phyloP scores from a whole-genome alignment of 805 yeast species.

The Hanseniaspora singularis region DNA sequence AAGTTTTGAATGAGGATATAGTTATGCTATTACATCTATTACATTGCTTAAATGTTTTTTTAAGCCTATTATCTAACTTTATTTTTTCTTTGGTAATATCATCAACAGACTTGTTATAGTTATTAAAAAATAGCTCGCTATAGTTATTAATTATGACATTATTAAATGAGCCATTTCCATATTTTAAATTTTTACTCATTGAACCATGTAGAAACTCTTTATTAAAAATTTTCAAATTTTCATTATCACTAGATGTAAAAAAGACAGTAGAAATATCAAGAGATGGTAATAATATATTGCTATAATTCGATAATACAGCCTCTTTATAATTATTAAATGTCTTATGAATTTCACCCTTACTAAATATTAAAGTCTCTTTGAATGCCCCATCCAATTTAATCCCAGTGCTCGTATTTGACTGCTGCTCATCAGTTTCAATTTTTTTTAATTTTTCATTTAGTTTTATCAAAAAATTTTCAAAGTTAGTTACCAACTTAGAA shows the following conservation, averaged over 20 bases:
- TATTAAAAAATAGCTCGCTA: slow-evolving; percentile 24
- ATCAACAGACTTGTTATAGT: slow-evolving; percentile 25
- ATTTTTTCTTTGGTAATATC: slow-evolving; percentile 23
- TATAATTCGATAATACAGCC: slow-evolving; percentile 24
- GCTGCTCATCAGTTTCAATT: slow-evolving; percentile 25
- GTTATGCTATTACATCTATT: slow-evolving; percentile 44
- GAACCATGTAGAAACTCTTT: slow-evolving; percentile 28
- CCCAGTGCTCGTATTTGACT: slow-evolving; percentile 16
- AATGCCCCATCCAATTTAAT: slow-evolving; percentile 12
- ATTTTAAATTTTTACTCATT: slow-evolving; percentile 25
- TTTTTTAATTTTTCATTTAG: slow-evolving; percentile 26
- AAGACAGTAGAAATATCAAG: slow-evolving; percentile 25
- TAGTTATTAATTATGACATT: slow-evolving; percentile 22
- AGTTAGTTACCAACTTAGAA: slow-evolving; percentile 24
- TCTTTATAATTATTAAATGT: slow-evolving; percentile 27
- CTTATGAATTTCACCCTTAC: slow-evolving; percentile 52
- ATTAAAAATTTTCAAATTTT: slow-evolving; percentile 25
- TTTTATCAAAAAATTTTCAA: slow-evolving; percentile 30
- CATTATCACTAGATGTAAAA: slow-evolving; percentile 25
- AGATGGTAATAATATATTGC: slow-evolving; percentile 24
- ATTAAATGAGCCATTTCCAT: no score
- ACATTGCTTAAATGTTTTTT: slow-evolving; percentile 33
- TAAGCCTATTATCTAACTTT: neutral
- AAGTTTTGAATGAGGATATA: slow-evolving; percentile 24
- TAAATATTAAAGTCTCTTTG: slow-evolving; percentile 33